phyloP scores from a whole-genome alignment of 2,329 filamentous ascomycete species.

The Aphanocladium album region DNA sequence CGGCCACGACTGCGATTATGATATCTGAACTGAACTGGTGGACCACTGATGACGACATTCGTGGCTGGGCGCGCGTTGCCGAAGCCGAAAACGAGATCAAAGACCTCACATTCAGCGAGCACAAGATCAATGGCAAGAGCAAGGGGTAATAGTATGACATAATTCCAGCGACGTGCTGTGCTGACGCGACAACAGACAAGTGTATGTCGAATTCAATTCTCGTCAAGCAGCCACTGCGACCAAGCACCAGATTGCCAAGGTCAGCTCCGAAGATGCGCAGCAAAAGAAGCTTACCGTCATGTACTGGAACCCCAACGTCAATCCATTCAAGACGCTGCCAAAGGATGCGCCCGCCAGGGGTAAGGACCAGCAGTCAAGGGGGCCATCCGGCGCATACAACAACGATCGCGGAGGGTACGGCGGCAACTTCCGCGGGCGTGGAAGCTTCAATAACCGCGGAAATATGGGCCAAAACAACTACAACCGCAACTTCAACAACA shows the following conservation, averaged over 20 bases:
- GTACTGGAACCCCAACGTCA: conserved; percentile 66
- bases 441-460: conserved; percentile 41
- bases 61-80: conserved; percentile 78
- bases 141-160: conserved; percentile 66
- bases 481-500: conserved; percentile 39
- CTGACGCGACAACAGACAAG: conserved; percentile 46
- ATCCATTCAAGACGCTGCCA: conserved; percentile 86
- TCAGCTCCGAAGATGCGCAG: conserved; percentile 46
- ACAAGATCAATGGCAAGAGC: conserved; percentile 98
- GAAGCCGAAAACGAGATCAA: conserved; percentile 78
- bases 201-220: conserved; percentile 78
- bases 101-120: conserved; percentile 94
- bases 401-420: conserved; percentile 43
- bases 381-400: conserved; percentile 45
- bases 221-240: conserved; percentile 79
- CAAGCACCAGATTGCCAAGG: conserved; percentile 73
- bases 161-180: neutral
- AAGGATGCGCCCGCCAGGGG: conserved; percentile 70
- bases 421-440: conserved; percentile 49
- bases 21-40: conserved; percentile 94
- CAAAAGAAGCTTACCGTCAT: conserved; percentile 69
- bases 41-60: conserved; percentile 92
- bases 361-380: conserved; percentile 57
- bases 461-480: conserved; percentile 43
- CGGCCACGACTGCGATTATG: conserved; percentile 66